These are phyloP conservation scores for Gremmenia infestans DNA, from an alignment of 2,329 filamentous ascomycete species.

Conservation along the genomic window DNA sequence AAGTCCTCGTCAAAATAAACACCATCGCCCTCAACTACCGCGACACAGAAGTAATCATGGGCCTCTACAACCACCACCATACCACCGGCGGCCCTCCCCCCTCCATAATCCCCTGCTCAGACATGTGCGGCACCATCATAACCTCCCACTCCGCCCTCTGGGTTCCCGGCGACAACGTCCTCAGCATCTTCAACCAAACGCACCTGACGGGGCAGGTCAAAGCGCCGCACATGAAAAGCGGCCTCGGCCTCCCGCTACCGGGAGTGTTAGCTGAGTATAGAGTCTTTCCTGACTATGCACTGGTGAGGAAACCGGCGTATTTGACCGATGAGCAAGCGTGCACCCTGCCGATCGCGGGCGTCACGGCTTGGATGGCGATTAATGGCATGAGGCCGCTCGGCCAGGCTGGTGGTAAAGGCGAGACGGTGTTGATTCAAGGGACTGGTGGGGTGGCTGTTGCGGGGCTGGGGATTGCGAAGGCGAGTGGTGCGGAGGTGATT, in stretches of 20 bases:
- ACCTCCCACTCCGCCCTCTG: slow-evolving; percentile 42
- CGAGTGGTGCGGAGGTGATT: slow-evolving; percentile 45
- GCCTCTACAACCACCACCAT: slow-evolving; percentile 62
- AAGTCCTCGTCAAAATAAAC: slow-evolving; percentile 34
- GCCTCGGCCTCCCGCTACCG: slow-evolving; percentile 59
- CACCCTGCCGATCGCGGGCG: slow-evolving; percentile 54
- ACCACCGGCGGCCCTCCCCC: slow-evolving; percentile 36
- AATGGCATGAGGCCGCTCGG: slow-evolving; percentile 55
- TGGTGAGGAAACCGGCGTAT: slow-evolving; percentile 53
- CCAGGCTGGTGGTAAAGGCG: slow-evolving; percentile 41
- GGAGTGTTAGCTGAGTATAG: slow-evolving; percentile 56
- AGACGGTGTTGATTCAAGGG: slow-evolving; percentile 48
- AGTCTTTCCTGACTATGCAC: slow-evolving; percentile 50
- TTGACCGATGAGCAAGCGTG: slow-evolving; percentile 54
- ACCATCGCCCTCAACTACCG: slow-evolving; percentile 28
- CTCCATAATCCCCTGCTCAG: slow-evolving; percentile 55
- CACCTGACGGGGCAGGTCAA: slow-evolving; percentile 33
- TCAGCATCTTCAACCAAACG: slow-evolving; percentile 57
- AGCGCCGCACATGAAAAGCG: slow-evolving; percentile 37
- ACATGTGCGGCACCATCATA: slow-evolving; percentile 62
- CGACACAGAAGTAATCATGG: slow-evolving; percentile 39
- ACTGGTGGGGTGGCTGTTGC: slow-evolving; percentile 49
- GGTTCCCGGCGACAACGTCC: slow-evolving; percentile 58
- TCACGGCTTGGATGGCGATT: slow-evolving; percentile 63
- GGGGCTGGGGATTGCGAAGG: slow-evolving; percentile 50